Percentiles rank a stretch among this genome's conserved stretches.
Evolutionary conservation across 805 yeast genomes (phyloP).

Genomic region (Myxozyma neglecta): DNA sequence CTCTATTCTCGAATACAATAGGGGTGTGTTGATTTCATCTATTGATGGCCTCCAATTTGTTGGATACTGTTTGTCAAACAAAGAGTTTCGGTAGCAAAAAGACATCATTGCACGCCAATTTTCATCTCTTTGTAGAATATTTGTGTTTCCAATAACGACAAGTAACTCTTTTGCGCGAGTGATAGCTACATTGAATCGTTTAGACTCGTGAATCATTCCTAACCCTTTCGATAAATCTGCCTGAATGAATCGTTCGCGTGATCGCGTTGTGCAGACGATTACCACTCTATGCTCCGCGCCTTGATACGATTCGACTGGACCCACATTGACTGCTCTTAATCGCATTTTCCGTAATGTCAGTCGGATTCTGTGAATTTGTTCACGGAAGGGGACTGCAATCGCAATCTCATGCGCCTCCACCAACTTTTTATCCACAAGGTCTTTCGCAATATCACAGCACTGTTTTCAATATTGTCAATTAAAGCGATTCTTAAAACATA

Average conservation of each 20-base stretch:
- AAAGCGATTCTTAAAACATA: background rate
- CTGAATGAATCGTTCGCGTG: constrained; percentile 21
- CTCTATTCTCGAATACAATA: constrained; percentile 21
- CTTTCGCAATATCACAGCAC: constrained; percentile 9
- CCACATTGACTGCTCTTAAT: constrained; percentile 29
- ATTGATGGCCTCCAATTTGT: constrained; percentile 19
- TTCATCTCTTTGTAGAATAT: constrained; percentile 20
- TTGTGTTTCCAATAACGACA: constrained; percentile 48
- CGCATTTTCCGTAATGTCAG: constrained; percentile 5
- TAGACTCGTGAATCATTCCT: constrained; percentile 30
- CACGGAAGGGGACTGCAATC: constrained; percentile 29
- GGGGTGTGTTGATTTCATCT: constrained; percentile 24
- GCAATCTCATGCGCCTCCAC: constrained; percentile 22
- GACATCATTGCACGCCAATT: constrained; percentile 28
- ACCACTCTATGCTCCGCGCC: constrained; percentile 30
- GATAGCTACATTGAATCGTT: constrained; percentile 48
- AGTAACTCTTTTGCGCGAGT: constrained; percentile 49
- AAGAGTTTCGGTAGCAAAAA: constrained; percentile 20
- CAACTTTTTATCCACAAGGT: constrained; percentile 2
- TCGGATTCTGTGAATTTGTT: constrained; percentile 23
- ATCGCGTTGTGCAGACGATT: constrained; percentile 27
- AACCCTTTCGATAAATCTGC: constrained; percentile 19
- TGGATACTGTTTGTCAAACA: constrained; percentile 9
- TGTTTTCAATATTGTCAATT: background rate
- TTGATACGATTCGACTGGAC: constrained; percentile 30